Percentiles rank a stretch among this genome's conserved stretches.
These are phyloP conservation scores for Hypoxylon sp. DNA, from an alignment of 2,329 filamentous ascomycete genomes.

Conservation along the genomic window DNA sequence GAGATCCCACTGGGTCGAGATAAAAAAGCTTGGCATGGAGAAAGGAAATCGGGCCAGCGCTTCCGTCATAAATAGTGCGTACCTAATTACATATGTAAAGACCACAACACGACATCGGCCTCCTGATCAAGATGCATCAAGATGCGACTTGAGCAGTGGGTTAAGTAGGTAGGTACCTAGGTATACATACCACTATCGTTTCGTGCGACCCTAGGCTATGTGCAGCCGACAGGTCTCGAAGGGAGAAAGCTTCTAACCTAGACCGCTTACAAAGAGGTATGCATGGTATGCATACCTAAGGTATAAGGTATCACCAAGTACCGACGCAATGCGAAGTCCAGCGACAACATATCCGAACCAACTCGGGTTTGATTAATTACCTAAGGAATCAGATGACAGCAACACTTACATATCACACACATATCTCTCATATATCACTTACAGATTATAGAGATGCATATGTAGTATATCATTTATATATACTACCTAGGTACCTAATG, in stretches of 20 bases:
- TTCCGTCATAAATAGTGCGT: background rate
- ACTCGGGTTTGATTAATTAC: constrained; percentile 7
- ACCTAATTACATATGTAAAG: constrained; percentile 3
- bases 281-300: too few species aligned
- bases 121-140: too few species aligned
- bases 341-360: constrained; percentile 18
- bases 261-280: constrained; percentile 23
- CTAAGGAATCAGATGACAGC: constrained; percentile 27
- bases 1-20: constrained; percentile 38
- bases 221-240: constrained; percentile 16
- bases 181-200: background rate
- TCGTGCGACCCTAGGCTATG: constrained; percentile 9
- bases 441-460: background rate
- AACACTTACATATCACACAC: background rate
- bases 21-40: constrained; percentile 43
- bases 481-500: constrained; percentile 13
- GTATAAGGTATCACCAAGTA: constrained; percentile 9
- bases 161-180: background rate
- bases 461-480: background rate
- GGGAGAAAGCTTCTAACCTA: constrained; percentile 16
- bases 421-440: too few species aligned
- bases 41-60: constrained; percentile 6
- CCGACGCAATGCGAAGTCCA: constrained; percentile 14
- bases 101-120: background rate
- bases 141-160: too few species aligned